Evolutionary conservation across 2,329 filamentous ascomycete genomes (phyloP), one percentile per base, ranked within the genome.

Genomic region (Fusarium sp.): DNA sequence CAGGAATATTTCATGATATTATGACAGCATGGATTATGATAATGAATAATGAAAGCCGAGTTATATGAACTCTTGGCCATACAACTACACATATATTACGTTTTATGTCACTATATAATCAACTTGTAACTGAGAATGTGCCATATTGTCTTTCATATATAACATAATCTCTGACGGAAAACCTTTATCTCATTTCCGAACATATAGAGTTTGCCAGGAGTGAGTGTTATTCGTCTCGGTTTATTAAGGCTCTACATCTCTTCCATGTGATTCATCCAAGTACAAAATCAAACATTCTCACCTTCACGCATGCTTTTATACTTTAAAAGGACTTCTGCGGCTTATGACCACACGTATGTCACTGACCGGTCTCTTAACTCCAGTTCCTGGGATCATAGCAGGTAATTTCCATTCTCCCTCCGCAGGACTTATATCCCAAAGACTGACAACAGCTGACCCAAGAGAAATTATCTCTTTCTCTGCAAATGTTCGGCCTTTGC

Each of bases 401-500:
- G 70, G 73, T 9, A 75, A 15, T 4, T 67, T 50, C 73, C 73
- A 75, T 13, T 13, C 19, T 42, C 58, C 63, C 11, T 25, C 50
- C 5, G n/a, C 63, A 5, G 69, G 72, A 10, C 33, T 33, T 16
- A 75, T 64, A 30, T 75, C 58, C 73, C 73, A 75, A 13, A 75
- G 67, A 46, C 62, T 74, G 10, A 68, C 9, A 13, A 75, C 47
- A 46, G 72, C 63, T 13, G 72, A 72, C 3, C 60, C 60, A 9
- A 73, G 40, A 16, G 59, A 46, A 21, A 77, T 54, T 8, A 78
- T 69, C 33, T 77, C 73, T 25, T 76, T 78, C 10, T 77, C 76
- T 3, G 76, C 76, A 60, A 78, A 78, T 2, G 75, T 74, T 12
- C 76, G 66, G 3, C 76, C 76, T 57, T 77, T 78, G 30, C 75